Evolutionary conservation across 1,284 basidiomycete genomes (phyloP).

Genomic region (Thelephora terrestris): DNA sequence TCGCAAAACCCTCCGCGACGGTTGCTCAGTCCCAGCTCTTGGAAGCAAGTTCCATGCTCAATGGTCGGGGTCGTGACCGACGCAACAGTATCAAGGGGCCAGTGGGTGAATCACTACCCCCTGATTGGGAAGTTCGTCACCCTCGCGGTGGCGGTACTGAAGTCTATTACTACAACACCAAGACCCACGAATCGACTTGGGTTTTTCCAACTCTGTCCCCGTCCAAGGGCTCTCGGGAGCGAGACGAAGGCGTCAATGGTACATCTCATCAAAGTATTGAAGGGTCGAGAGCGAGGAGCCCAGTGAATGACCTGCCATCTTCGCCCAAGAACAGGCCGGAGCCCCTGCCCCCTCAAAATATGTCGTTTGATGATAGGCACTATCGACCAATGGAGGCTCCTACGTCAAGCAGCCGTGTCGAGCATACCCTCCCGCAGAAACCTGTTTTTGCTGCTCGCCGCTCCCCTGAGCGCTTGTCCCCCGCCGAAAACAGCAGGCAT

Average conservation of each 20-base stretch:
- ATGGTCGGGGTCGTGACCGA: slow-evolving; percentile 25
- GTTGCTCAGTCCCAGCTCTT: neutral
- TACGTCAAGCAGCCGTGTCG: neutral
- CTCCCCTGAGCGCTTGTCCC: too few species aligned
- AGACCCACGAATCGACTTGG: slow-evolving; percentile 53
- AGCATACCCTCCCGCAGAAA: neutral
- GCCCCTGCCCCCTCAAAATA: slow-evolving; percentile 14
- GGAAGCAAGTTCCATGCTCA: slow-evolving; percentile 21
- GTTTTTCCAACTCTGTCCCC: slow-evolving; percentile 29
- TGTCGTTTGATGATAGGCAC: slow-evolving; percentile 12
- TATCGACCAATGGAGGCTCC: slow-evolving; percentile 8
- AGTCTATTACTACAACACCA: slow-evolving; percentile 51
- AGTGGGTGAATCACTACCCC: slow-evolving; percentile 32
- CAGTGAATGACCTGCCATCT: slow-evolving; percentile 10
- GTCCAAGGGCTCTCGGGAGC: slow-evolving; percentile 16
- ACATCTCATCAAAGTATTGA: slow-evolving; percentile 6
- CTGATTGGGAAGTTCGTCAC: slow-evolving; percentile 50
- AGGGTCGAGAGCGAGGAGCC: slow-evolving; percentile 7
- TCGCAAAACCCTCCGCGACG: slow-evolving; percentile 37
- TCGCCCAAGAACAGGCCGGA: slow-evolving; percentile 11
- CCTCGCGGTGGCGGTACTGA: slow-evolving; percentile 33
- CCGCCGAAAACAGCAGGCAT: too few species aligned
- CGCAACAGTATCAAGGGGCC: neutral
- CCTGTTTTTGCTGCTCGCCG: neutral
- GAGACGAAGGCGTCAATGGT: slow-evolving; percentile 9